Evolutionary conservation across 1,139 yeast species (phyloP), one percentile per base, ranked within the genome.

Genomic region (Debaryomyces nepalensis): DNA sequence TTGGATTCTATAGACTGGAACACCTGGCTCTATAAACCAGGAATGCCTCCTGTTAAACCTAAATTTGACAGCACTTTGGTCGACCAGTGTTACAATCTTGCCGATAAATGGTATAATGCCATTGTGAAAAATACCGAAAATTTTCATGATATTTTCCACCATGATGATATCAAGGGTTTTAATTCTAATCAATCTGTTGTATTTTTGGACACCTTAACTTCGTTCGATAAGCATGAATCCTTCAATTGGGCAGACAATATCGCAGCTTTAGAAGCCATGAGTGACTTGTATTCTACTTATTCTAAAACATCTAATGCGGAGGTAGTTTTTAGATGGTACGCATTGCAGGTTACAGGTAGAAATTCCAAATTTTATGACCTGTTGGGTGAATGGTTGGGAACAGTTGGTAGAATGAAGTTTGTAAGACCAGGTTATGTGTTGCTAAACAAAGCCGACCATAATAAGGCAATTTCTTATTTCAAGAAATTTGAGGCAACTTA

Each of bases 361-460:
- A 66, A 78, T 43, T 51, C 64, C 12, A 61, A 70, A 26, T 68
- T 71, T 42, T 81, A 83, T 58, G 66, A 64, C 42, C 66, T 66
- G 33, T 39, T 49, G 19, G 90, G 95, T 5, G 78, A 80, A 42
- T 90, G 96, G 96, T 72, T 90, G 44, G 95, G 95, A 6, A 83
- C 93, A 3, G 95, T 89, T 20, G 97, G 97, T 16, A 79, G 97
- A 71, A 90, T 90, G 97, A 90, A 90, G 71, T 90, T 83, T 60
- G 96, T 88, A 29, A 79, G 97, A 62, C 96, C 97, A 19, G 90
- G 95, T 1, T 89, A 79, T 66, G 75, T 80, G 29, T 66, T 82
- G 48, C 70, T 90, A 47, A 76, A 81, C 58, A 58, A 68, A 16
- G 91, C 84, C 19, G 87, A 87, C 59, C 80, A 78, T 39, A 66